phyloP scores from a whole-genome alignment of 768 basidiomycete genomes.

The Kwoniella dendrophila region DNA sequence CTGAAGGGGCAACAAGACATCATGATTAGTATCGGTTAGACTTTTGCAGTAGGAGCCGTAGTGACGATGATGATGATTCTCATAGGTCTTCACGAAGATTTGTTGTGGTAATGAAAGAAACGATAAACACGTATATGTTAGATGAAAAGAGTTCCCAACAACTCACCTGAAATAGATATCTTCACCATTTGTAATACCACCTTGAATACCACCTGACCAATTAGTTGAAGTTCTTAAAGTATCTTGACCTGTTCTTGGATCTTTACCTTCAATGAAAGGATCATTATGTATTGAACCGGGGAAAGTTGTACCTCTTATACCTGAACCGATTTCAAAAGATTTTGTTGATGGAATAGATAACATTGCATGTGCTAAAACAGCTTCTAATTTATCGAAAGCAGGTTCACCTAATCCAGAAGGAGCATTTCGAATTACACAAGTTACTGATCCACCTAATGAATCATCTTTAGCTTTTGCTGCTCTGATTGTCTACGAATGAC shows the following conservation, averaged over 20 bases:
- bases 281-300: constrained; percentile 95
- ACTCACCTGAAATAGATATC: constrained; percentile 92
- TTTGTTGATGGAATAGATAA: constrained; percentile 98
- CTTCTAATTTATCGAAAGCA: constrained; percentile 98
- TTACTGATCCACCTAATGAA: constrained; percentile 97
- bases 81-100: no score
- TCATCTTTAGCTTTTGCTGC: constrained; percentile 86
- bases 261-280: constrained; percentile 71
- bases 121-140: constrained; percentile 78
- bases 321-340: constrained; percentile 95
- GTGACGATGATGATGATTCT: no score
- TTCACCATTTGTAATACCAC: constrained; percentile 96
- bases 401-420: constrained; percentile 95
- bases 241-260: constrained; percentile 31
- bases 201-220: constrained; percentile 96
- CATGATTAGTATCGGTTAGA: no score
- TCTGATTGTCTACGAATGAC: constrained; percentile 72
- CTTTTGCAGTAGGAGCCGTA: no score
- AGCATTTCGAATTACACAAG: constrained; percentile 88
- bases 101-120: constrained; percentile 99
- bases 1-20: constrained; percentile 57
- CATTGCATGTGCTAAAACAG: constrained; percentile 94
- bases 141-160: no score
- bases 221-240: constrained; percentile 82
- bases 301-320: constrained; percentile 91